Conservation (phyloP, 371 early-diverging fungal species). For the Polyrhizophydium stewartii region DNA sequence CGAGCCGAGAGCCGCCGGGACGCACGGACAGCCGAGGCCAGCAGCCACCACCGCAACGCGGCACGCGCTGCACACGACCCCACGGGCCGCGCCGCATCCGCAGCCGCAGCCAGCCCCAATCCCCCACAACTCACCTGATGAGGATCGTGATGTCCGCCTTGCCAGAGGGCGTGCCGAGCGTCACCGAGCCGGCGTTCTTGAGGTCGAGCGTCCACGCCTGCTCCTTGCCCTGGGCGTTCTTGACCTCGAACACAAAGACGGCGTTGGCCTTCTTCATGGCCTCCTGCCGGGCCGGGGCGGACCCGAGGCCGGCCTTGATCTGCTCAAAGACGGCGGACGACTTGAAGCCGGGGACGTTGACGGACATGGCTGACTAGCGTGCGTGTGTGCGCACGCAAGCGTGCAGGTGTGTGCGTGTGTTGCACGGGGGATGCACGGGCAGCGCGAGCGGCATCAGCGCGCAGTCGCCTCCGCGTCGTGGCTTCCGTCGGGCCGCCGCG, state of each 20-base stretch:
- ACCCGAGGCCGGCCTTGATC: conserved; percentile 20
- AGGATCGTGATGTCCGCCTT: conserved; percentile 58
- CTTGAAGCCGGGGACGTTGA: conserved; percentile 20
- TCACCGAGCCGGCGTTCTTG: conserved; percentile 38
- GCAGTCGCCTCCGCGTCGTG: too few species aligned
- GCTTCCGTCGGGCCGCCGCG: too few species aligned
- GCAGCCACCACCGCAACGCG: too few species aligned
- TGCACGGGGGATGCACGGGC: too few species aligned
- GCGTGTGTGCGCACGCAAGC: too few species aligned
- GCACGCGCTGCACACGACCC: too few species aligned
- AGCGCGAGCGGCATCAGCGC: too few species aligned
- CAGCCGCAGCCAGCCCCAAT: too few species aligned
- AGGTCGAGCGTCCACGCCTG: conserved; percentile 34
- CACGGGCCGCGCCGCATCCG: too few species aligned
- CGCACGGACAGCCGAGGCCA: too few species aligned
- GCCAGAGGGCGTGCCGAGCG: conserved; percentile 6
- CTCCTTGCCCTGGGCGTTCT: conserved; percentile 16
- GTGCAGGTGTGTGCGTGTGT: too few species aligned
- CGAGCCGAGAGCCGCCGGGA: too few species aligned
- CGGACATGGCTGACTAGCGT: conserved; percentile 9
- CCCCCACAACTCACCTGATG: conserved; percentile 5
- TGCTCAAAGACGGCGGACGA: conserved; percentile 18
- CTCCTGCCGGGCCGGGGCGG: conserved; percentile 13
- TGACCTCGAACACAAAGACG: conserved; percentile 33
- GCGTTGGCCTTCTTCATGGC: conserved; percentile 29